phyloP scores from a whole-genome alignment of 345 rosid genomes.

The Cardiospermum halicacabum region DNA sequence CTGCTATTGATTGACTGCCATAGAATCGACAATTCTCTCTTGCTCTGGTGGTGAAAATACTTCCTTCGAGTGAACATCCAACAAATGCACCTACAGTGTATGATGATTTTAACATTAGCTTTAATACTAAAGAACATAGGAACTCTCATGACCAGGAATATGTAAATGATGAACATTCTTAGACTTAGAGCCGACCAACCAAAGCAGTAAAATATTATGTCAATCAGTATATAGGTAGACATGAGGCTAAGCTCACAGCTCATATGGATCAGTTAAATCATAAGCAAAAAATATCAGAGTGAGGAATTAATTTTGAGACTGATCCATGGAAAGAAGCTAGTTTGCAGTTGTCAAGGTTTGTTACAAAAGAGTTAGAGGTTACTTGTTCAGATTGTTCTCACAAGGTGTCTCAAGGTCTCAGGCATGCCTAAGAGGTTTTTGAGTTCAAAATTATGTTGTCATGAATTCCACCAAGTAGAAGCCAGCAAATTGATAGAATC shows the following conservation, averaged over 20 bases:
- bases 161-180: background rate
- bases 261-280: background rate
- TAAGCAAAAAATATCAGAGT: too few species aligned
- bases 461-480: background rate
- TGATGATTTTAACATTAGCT: background rate
- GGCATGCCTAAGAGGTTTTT: too few species aligned
- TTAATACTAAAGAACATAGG: background rate
- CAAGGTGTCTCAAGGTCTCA: background rate
- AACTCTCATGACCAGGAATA: background rate
- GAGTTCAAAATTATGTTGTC: background rate
- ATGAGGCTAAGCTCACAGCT: background rate
- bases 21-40: conserved; percentile 75
- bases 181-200: background rate
- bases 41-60: conserved; percentile 64
- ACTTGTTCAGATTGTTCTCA: background rate
- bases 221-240: background rate
- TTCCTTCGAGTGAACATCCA: conserved; percentile 92
- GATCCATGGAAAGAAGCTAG: background rate
- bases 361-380: background rate
- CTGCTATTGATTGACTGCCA: conserved; percentile 74
- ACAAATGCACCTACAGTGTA: conserved; percentile 73
- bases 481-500: background rate
- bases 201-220: background rate
- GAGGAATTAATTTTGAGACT: background rate
- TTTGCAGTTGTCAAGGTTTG: background rate